phyloP scores from a whole-genome alignment of 1,139 yeast genomes.

The Debaryomycetaceae sp. region DNA sequence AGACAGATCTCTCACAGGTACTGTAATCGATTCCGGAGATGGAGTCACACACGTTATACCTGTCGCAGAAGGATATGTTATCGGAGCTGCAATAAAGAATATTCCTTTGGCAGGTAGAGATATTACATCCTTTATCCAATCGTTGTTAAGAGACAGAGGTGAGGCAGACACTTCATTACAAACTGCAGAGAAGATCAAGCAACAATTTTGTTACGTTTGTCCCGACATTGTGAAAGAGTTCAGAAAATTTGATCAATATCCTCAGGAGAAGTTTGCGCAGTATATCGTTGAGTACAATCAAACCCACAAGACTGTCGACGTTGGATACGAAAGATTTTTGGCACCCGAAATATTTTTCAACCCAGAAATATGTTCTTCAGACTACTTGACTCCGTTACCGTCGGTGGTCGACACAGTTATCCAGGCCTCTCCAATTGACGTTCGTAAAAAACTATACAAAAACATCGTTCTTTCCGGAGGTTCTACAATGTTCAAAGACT shows the following conservation, averaged over 20 bases:
- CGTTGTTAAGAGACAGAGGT: slow-evolving; percentile 92
- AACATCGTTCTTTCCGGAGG: slow-evolving; percentile 96
- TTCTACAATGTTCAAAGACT: slow-evolving; percentile 97
- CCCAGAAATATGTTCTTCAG: slow-evolving; percentile 95
- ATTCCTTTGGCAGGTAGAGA: slow-evolving; percentile 99
- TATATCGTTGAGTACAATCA: slow-evolving; percentile 80
- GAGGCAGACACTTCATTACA: slow-evolving; percentile 90
- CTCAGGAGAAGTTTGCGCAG: slow-evolving; percentile 86
- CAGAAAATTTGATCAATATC: slow-evolving; percentile 88
- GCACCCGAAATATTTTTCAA: slow-evolving; percentile 99
- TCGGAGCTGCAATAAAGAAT: slow-evolving; percentile 94
- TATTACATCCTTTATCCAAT: slow-evolving; percentile 89
- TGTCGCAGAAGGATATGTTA: slow-evolving; percentile 98
- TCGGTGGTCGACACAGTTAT: slow-evolving; percentile 92
- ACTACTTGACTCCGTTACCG: slow-evolving; percentile 93
- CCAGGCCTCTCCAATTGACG: slow-evolving; percentile 95
- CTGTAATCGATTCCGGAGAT: slow-evolving; percentile 96
- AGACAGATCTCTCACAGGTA: slow-evolving; percentile 95
- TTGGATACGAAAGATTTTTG: slow-evolving; percentile 94
- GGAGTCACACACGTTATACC: slow-evolving; percentile 99
- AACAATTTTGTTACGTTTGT: slow-evolving; percentile 93
- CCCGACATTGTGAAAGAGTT: slow-evolving; percentile 98
- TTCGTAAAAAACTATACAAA: slow-evolving; percentile 91
- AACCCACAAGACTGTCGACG: slow-evolving; percentile 75
- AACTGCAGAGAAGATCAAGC: slow-evolving; percentile 96